A percentile compares a stretch with the other conserved stretches of the same genome.
phyloP scores from a whole-genome alignment of 2,329 filamentous ascomycete genomes.

The Fusarium albosuccineum region DNA sequence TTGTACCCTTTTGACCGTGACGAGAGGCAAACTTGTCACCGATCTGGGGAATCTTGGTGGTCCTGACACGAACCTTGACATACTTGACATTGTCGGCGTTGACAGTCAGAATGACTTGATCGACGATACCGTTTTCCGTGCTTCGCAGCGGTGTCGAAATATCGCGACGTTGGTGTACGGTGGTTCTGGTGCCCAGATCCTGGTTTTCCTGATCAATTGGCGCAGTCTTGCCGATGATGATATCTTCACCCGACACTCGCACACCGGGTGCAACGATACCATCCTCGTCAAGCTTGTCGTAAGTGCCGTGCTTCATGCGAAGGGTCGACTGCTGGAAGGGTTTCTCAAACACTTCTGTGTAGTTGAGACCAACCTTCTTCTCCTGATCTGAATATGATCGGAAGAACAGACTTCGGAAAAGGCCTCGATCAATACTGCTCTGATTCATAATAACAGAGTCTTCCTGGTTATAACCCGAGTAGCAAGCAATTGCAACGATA shows the following conservation, averaged over 20 bases:
- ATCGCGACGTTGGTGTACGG: constrained; percentile 91
- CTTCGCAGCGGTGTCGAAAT: constrained; percentile 94
- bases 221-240: constrained; percentile 98
- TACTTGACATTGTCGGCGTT: constrained; percentile 95
- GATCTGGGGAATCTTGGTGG: constrained; percentile 98
- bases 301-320: constrained; percentile 92
- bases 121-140: constrained; percentile 96
- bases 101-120: constrained; percentile 92
- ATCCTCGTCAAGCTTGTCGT: constrained; percentile 97
- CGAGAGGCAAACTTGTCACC: constrained; percentile 99
- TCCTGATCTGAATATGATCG: constrained; percentile 97
- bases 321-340: constrained; percentile 90
- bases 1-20: constrained; percentile 99
- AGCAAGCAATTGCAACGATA: constrained; percentile 96
- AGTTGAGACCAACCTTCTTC: constrained; percentile 93
- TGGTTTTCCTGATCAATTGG: constrained; percentile 93
- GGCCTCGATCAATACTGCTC: constrained; percentile 95
- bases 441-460: constrained; percentile 99
- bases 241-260: constrained; percentile 96
- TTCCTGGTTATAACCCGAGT: constrained; percentile 99
- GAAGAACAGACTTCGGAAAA: constrained; percentile 98
- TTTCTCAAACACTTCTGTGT: constrained; percentile 96
- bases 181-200: constrained; percentile 92
- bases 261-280: constrained; percentile 94
- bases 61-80: constrained; percentile 96